These are phyloP conservation scores for Oxalis stricta DNA, from an alignment of 441 rosid species.

Conservation along the genomic window DNA sequence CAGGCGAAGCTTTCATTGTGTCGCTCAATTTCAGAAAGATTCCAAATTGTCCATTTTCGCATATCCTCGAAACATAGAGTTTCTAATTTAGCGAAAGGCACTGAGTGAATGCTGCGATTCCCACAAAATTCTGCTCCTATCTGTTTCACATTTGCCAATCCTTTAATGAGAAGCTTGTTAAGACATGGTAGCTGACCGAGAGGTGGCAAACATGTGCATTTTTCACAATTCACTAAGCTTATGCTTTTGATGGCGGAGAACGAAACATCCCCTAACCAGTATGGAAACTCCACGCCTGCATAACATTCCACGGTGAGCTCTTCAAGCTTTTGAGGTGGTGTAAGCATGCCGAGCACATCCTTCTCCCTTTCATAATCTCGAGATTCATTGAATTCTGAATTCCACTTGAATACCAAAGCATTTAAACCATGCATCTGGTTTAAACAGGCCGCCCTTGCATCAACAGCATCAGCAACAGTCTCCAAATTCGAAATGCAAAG, in stretches of 20 bases:
- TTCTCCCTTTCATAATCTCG: neutral
- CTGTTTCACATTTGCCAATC: neutral
- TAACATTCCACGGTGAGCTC: conserved; percentile 1
- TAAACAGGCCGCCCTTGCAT: conserved; percentile 2
- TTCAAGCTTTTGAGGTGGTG: conserved; percentile 4
- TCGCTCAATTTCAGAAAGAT: neutral
- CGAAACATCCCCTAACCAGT: conserved; percentile 4
- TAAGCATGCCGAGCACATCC: neutral
- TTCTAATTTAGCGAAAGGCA: conserved; percentile 5
- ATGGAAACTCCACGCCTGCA: conserved; percentile 5
- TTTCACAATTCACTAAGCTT: neutral
- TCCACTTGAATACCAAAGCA: conserved; percentile 3
- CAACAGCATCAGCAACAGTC: neutral
- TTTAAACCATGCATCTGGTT: neutral
- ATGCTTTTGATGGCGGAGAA: neutral
- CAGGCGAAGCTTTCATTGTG: neutral
- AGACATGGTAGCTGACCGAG: conserved; percentile 1
- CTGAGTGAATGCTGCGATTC: neutral
- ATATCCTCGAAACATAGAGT: neutral
- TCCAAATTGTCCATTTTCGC: conserved; percentile 9
- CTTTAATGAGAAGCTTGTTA: neutral
- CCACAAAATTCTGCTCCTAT: conserved; percentile 8
- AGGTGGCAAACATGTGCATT: neutral
- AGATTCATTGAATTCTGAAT: neutral
- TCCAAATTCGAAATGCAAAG: conserved; percentile 1